Evolutionary conservation across 768 basidiomycete species (phyloP), one percentile per base, ranked within the genome.

Genomic region (Mrakia hoshinonis): DNA sequence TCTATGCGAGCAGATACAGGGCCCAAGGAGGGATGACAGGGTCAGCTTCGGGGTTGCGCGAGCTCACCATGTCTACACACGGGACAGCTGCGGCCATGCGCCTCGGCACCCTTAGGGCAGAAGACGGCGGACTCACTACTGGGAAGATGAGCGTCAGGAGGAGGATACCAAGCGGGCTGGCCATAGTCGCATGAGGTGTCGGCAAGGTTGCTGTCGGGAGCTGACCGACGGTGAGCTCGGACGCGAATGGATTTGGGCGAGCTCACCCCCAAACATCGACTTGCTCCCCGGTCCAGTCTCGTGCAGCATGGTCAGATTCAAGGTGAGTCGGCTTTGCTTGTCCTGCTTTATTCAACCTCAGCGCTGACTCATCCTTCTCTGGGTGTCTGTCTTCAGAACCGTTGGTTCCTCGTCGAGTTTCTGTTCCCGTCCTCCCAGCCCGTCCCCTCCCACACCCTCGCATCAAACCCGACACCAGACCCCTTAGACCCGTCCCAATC

Each of bases 381-480:
- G 12, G n/a, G 4, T 10, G 46, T 51, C 24, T 60, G 61, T 39
- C 39, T 18, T 67, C 54, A 92, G 91, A 93, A 92, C 78, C 85
- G 92, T 47, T 92, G 91, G 89, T 80, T 94, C 13, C 85, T 95
- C 39, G 87, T 92, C 68, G 91, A 95, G 79, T 87, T 94, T 76
- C 84, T 93, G 47, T 78, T 84, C 11, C 78, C 80, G 26, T 70
- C 74, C 9, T 72, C 70, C 54, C 70, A 72, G 48, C 54, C 70
- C n/a, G 64, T 66, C 63, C 55, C 58, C 58, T 61, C 58, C 36
- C 58, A 36, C 70, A 38, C 72, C n/a, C 71, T 75, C 67, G 58
- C 58, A 47, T 48, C 46, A 5, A 11, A 24, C 10, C 29, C 48
- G 69, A 29, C 54, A 20, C 0, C 24, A n/a, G 15, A 24, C 48